Percentiles rank a stretch among this genome's conserved stretches.
These are phyloP conservation scores for Hypomyces perniciosus DNA, from an alignment of 2,329 filamentous ascomycete genomes.

Conservation along the genomic window DNA sequence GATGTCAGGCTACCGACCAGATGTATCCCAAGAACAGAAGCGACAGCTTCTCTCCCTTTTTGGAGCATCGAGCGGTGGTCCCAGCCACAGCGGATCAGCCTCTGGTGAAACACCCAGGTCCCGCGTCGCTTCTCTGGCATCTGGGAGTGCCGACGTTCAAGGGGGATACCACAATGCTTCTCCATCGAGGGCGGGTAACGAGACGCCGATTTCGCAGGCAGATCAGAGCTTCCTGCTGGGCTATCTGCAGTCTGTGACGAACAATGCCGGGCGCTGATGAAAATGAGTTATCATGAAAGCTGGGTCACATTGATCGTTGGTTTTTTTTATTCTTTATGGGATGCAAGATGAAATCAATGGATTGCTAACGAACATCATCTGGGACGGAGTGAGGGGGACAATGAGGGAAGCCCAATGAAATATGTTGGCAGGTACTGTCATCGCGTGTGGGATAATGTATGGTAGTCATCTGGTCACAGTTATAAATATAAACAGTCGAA, in stretches of 20 bases:
- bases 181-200: slow-evolving; percentile 40
- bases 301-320: background rate
- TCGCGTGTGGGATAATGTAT: background rate
- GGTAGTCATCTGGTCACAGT: background rate
- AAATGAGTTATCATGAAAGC: background rate
- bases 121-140: slow-evolving; percentile 39
- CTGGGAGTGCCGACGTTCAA: slow-evolving; percentile 30
- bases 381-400: background rate
- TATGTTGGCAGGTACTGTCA: background rate
- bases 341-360: background rate
- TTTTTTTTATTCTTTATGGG: background rate
- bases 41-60: slow-evolving; percentile 55
- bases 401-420: background rate
- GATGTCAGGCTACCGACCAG: slow-evolving; percentile 15
- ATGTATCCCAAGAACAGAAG: slow-evolving; percentile 28
- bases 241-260: slow-evolving; percentile 58
- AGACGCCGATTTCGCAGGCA: slow-evolving; percentile 57
- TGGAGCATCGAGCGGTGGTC: slow-evolving; percentile 36
- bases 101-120: slow-evolving; percentile 23
- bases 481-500: background rate
- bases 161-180: slow-evolving; percentile 13
- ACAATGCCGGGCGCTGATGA: slow-evolving; percentile 29
- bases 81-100: background rate
- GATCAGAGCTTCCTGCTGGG: slow-evolving; percentile 72
- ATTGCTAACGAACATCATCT: background rate